Conservation (phyloP, 768 basidiomycete genomes). For the Podaxis mareebaensis region DNA sequence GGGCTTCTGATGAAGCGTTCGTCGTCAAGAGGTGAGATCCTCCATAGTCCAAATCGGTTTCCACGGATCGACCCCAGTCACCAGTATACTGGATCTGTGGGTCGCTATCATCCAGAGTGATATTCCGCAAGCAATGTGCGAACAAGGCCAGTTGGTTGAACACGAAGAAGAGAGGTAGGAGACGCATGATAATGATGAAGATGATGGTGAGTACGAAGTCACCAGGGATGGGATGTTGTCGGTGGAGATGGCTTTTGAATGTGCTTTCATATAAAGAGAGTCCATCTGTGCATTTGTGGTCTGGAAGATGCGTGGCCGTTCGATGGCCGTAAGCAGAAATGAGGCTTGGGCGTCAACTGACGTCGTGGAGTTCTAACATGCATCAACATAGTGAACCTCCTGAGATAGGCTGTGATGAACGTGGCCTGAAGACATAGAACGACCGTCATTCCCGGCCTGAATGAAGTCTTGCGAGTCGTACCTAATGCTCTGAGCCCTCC, state of each 20-base stretch:
- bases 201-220: neutral
- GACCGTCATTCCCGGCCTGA: neutral
- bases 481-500: too few species aligned
- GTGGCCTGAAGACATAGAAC: neutral
- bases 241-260: neutral
- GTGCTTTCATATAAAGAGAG: constrained; percentile 7
- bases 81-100: constrained; percentile 11
- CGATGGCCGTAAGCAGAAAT: constrained; percentile 1
- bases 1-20: constrained; percentile 12
- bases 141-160: neutral
- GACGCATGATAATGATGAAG: neutral
- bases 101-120: constrained; percentile 17
- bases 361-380: constrained; percentile 12
- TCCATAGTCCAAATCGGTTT: constrained; percentile 7
- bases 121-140: constrained; percentile 5
- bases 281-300: neutral
- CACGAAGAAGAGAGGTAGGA: neutral
- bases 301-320: neutral
- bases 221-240: neutral
- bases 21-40: constrained; percentile 10
- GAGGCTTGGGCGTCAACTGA: constrained; percentile 5
- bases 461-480: neutral
- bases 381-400: constrained; percentile 7
- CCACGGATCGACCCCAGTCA: constrained; percentile 8
- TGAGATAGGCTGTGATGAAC: constrained; percentile 1